Conservation (phyloP, 305 asterid genomes). For the Withania somnifera region DNA sequence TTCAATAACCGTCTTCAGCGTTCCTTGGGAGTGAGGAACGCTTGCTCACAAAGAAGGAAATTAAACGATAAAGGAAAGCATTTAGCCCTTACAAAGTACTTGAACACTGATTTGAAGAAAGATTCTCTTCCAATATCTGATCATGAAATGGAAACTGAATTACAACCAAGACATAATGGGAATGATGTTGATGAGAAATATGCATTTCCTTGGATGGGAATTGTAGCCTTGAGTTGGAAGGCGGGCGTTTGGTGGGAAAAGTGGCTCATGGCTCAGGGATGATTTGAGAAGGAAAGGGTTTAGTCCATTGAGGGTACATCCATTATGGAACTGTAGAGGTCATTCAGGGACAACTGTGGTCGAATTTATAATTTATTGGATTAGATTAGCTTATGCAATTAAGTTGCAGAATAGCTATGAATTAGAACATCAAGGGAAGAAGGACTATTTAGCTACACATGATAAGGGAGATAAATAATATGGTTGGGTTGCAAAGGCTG, state of each 20-base stretch:
- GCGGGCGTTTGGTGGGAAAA: constrained; percentile 26
- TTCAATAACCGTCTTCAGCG: constrained; percentile 25
- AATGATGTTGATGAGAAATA: constrained; percentile 19
- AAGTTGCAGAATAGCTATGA: constrained; percentile 48
- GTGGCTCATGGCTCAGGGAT: constrained; percentile 32
- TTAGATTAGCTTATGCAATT: constrained; percentile 45
- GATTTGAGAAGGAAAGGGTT: constrained; percentile 28
- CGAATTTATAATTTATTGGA: constrained; percentile 38
- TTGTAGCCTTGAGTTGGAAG: constrained; percentile 27
- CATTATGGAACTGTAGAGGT: constrained; percentile 40
- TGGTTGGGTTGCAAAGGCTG: constrained; percentile 69
- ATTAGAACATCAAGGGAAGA: constrained; percentile 32
- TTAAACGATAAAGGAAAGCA: constrained; percentile 18
- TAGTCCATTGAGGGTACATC: constrained; percentile 36
- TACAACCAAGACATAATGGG: not conserved
- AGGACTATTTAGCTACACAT: constrained; percentile 18
- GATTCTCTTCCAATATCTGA: not conserved
- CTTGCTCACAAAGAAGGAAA: constrained; percentile 7
- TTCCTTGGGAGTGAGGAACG: constrained; percentile 15
- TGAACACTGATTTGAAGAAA: not conserved
- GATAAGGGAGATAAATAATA: constrained; percentile 18
- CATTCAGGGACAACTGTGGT: constrained; percentile 45
- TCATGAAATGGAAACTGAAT: not conserved
- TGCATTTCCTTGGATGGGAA: constrained; percentile 13
- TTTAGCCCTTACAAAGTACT: constrained; percentile 18